phyloP scores from a whole-genome alignment of 1,139 yeast genomes.

The Pneumocystis sp. region DNA sequence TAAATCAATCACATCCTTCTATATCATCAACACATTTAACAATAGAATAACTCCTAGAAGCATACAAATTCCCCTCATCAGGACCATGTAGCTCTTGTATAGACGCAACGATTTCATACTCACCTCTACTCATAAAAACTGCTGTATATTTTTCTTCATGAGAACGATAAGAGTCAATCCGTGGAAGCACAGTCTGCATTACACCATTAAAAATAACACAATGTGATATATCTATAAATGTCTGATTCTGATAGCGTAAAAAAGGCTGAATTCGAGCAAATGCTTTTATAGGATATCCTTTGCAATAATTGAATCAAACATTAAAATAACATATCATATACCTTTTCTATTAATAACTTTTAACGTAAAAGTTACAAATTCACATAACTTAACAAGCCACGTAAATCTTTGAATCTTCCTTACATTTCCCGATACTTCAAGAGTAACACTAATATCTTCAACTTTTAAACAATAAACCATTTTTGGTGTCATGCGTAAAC shows the following conservation, averaged over 20 bases:
- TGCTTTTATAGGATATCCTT: neutral
- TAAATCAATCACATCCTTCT: neutral
- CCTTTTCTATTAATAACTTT: constrained; percentile 12
- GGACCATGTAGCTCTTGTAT: constrained; percentile 33
- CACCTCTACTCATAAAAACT: constrained; percentile 52
- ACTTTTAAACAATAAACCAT: constrained; percentile 20
- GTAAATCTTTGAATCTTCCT: constrained; percentile 9
- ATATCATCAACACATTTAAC: neutral
- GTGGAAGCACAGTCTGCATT: constrained; percentile 38
- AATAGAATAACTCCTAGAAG: neutral
- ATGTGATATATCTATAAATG: constrained; percentile 27
- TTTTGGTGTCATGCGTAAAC: constrained; percentile 40
- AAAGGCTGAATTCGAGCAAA: constrained; percentile 48
- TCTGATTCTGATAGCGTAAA: constrained; percentile 20
- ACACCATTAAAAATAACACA: constrained; percentile 48
- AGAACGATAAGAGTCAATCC: constrained; percentile 32
- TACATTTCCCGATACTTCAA: constrained; percentile 5
- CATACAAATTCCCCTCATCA: neutral
- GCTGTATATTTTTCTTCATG: constrained; percentile 36
- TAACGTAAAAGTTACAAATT: constrained; percentile 16
- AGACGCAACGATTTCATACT: constrained; percentile 63
- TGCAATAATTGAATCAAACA: neutral
- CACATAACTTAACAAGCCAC: constrained; percentile 15
- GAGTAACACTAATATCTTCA: constrained; percentile 2
- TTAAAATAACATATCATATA: neutral